Conservation (phyloP, 176 grass and related monocot species). For the Pontederia paniculata region DNA sequence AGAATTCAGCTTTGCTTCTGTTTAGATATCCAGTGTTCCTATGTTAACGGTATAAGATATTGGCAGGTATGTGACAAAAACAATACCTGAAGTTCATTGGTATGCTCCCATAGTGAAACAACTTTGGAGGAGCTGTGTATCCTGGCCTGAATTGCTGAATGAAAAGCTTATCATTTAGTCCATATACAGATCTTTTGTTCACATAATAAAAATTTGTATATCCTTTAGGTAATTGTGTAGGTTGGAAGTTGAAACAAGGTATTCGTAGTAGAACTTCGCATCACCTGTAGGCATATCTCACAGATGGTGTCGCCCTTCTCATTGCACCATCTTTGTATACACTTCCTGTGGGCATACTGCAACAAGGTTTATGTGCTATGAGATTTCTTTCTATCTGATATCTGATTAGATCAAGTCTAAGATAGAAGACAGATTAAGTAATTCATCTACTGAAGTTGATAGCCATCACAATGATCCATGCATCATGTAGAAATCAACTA, state of each 20-base stretch:
- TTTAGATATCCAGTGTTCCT: too few species aligned
- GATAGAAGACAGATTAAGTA: too few species aligned
- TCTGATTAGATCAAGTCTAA: too few species aligned
- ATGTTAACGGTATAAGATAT: too few species aligned
- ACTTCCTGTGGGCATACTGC: slow-evolving; percentile 67
- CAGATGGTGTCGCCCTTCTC: slow-evolving; percentile 75
- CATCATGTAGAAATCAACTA: too few species aligned
- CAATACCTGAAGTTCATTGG: slow-evolving; percentile 52
- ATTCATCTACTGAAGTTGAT: too few species aligned
- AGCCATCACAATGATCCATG: too few species aligned
- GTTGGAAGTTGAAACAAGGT: slow-evolving; percentile 9
- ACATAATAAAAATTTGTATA: neutral
- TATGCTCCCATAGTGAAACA: slow-evolving; percentile 39
- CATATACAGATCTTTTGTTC: too few species aligned
- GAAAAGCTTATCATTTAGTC: too few species aligned
- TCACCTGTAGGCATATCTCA: slow-evolving; percentile 87
- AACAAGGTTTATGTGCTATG: neutral
- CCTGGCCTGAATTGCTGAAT: slow-evolving; percentile 44
- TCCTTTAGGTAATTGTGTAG: neutral
- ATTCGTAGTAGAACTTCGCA: neutral
- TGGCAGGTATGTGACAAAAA: neutral
- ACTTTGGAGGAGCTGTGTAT: slow-evolving; percentile 36
- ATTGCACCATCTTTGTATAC: slow-evolving; percentile 77
- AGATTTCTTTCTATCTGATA: neutral
- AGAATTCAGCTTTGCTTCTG: neutral